Evolutionary conservation across 495 filamentous ascomycete genomes (phyloP).

Genomic region (Polyplosphaeria fusca): DNA sequence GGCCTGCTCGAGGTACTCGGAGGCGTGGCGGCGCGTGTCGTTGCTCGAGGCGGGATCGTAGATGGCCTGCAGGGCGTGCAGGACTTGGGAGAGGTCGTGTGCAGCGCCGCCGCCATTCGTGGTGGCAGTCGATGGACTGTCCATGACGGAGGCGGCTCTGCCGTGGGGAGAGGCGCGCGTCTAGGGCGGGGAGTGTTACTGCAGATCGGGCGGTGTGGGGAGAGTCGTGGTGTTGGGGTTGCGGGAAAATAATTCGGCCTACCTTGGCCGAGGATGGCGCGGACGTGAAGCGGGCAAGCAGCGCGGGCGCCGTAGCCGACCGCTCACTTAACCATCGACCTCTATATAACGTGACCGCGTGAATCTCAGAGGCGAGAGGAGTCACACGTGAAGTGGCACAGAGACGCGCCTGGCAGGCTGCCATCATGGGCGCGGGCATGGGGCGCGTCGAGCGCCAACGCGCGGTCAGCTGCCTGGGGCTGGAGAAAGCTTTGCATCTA

Average conservation of each 20-base stretch:
- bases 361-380: not conserved
- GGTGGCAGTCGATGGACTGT: constrained; percentile 2
- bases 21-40: constrained; percentile 77
- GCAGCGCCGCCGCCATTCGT: constrained; percentile 22
- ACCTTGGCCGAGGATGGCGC: not conserved
- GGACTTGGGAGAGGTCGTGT: constrained; percentile 55
- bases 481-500: not conserved
- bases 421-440: not conserved
- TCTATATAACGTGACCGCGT: too few species aligned
- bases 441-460: constrained; percentile 15
- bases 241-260: not conserved
- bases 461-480: constrained; percentile 13
- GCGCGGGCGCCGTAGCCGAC: not conserved
- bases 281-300: not conserved
- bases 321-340: not conserved
- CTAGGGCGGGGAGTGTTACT: not conserved
- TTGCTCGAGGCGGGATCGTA: constrained; percentile 81
- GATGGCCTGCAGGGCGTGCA: constrained; percentile 78
- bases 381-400: not conserved
- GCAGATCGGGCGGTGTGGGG: not conserved
- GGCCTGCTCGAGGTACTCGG: constrained; percentile 75
- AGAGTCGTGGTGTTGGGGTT: not conserved
- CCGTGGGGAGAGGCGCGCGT: not conserved
- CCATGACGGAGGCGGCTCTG: constrained; percentile 28
- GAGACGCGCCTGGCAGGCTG: constrained; percentile 1